phyloP scores from a whole-genome alignment of 805 yeast genomes.

The Nakazawaea wyomingensis region DNA sequence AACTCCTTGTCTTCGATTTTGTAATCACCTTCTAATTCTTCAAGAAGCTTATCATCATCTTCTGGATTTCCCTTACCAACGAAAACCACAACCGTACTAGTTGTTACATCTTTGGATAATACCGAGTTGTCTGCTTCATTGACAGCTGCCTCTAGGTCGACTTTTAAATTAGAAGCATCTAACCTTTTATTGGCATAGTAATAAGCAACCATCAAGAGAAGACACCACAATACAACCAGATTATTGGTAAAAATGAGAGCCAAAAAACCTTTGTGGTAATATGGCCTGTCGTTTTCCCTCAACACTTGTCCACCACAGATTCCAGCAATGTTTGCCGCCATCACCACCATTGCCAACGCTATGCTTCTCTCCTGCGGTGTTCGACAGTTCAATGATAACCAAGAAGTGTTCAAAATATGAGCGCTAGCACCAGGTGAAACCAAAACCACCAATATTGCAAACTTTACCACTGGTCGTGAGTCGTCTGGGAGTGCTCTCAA shows the following conservation, averaged over 20 bases:
- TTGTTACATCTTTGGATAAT: neutral
- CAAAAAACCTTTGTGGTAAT: slow-evolving; percentile 14
- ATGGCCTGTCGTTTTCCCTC: slow-evolving; percentile 16
- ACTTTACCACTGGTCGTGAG: slow-evolving; percentile 1
- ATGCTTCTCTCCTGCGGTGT: slow-evolving; percentile 16
- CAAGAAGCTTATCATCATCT: neutral
- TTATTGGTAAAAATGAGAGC: slow-evolving; percentile 10
- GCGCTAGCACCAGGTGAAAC: neutral
- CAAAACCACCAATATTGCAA: slow-evolving; percentile 7
- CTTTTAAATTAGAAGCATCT: neutral
- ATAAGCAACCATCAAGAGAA: neutral
- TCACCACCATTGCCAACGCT: slow-evolving; percentile 15
- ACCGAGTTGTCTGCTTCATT: neutral
- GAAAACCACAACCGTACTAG: neutral
- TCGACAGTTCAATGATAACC: slow-evolving; percentile 14
- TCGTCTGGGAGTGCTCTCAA: slow-evolving; percentile 2
- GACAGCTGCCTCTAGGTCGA: neutral
- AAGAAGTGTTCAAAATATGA: slow-evolving; percentile 16
- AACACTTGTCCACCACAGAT: slow-evolving; percentile 18
- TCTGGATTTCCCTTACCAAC: slow-evolving; percentile 9
- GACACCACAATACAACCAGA: slow-evolving; percentile 14
- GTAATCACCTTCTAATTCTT: slow-evolving; percentile 2
- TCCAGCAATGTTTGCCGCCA: slow-evolving; percentile 19
- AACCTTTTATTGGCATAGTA: neutral
- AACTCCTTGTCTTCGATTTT: slow-evolving; percentile 3